Conservation (phyloP, 2,329 filamentous ascomycete genomes). For the Neonectria faginata region DNA sequence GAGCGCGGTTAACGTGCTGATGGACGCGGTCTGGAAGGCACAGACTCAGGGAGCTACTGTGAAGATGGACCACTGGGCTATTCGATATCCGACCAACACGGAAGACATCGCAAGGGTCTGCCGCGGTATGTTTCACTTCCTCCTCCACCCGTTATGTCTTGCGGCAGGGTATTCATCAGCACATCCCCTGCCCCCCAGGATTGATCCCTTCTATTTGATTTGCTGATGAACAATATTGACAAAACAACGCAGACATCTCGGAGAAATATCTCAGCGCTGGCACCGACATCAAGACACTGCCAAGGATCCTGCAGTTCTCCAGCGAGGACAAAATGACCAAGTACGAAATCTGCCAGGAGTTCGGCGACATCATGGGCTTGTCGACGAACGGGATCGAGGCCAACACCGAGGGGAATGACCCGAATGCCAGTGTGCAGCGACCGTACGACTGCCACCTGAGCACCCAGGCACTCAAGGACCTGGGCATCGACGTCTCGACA, state of each 20-base stretch:
- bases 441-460: slow-evolving; percentile 92
- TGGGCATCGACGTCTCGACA: slow-evolving; percentile 80
- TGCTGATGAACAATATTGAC: slow-evolving; percentile 11
- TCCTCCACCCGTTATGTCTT: slow-evolving; percentile 26
- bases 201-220: neutral
- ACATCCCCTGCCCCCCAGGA: neutral
- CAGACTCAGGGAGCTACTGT: slow-evolving; percentile 72
- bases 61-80: slow-evolving; percentile 87
- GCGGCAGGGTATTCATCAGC: slow-evolving; percentile 3
- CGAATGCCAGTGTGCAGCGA: slow-evolving; percentile 77
- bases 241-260: slow-evolving; percentile 68
- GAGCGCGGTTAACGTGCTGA: slow-evolving; percentile 84
- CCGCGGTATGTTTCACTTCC: slow-evolving; percentile 62
- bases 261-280: slow-evolving; percentile 71
- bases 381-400: slow-evolving; percentile 75
- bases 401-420: slow-evolving; percentile 78
- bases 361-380: slow-evolving; percentile 84
- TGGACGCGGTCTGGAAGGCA: slow-evolving; percentile 80
- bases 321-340: slow-evolving; percentile 90
- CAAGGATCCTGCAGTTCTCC: slow-evolving; percentile 83
- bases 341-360: slow-evolving; percentile 84
- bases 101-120: slow-evolving; percentile 86
- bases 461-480: slow-evolving; percentile 76
- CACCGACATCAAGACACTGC: slow-evolving; percentile 66
- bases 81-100: slow-evolving; percentile 89